Evolutionary conservation across 2,329 filamentous ascomycete genomes (phyloP), one percentile per base, ranked within the genome.

Genomic region (Phaeosphaeria sp.): DNA sequence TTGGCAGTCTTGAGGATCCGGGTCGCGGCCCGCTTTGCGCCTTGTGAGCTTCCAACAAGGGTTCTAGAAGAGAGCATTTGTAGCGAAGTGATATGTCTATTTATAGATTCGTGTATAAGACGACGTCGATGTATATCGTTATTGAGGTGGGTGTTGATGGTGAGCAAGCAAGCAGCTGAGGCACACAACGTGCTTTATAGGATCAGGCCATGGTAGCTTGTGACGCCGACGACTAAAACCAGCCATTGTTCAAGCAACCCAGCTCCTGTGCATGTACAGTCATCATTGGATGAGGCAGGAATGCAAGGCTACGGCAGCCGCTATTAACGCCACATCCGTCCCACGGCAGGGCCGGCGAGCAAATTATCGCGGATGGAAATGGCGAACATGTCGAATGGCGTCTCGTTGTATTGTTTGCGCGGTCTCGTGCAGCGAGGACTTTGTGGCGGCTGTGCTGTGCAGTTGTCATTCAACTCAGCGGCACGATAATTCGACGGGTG

Each of bases 1-100:
- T 77, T 74, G 68, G 22, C 22, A 22, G 71, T 64, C 58, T 73
- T 77, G 65, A 78, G 64, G 48, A 80, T 49, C 39, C 77, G 74
- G 55, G 74, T 64, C 52, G 77, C 73, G 36, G 73, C 73, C 55
- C 72, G 73, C 64, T 72, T 77, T 23, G 78, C 71, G 50, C 75
- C 67, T 27, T 74, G 54, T 46, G 73, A 61, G 52, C 68, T 60
- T 44, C 66, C 55, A 51, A 66, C 60, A 52, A 67, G 59, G 56
- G 56, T 54, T 60, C 60, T 66, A 33, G 67, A 65, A 2, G 69
- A 67, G 52, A 76, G 70, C 72, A 76, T 76, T 46, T 56, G 48
- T 63, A 58, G 47, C 54, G 54, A 46, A 55, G 49, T 55, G 42
- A 30, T 43, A 47, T 47, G 49, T 59, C 51, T 49, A 47, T 46